Conservation (phyloP, 805 yeast genomes). For the Lachancea sp. region DNA sequence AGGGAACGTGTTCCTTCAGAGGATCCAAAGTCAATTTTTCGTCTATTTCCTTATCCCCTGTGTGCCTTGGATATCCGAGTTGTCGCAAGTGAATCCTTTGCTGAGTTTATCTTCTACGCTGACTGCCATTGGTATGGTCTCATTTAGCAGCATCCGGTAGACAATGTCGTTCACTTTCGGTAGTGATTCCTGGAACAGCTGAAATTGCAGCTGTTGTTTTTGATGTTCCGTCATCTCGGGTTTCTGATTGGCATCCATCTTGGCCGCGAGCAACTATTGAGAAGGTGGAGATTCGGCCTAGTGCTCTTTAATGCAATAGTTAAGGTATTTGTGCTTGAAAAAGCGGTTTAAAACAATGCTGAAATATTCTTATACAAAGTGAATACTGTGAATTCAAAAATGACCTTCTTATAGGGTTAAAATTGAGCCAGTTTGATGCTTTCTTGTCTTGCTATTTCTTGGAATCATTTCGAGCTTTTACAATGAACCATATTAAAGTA, state of each 20-base stretch:
- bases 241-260: slow-evolving; percentile 1
- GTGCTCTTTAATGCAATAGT: no score
- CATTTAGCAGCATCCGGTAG: slow-evolving; percentile 63
- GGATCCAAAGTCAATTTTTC: slow-evolving; percentile 1
- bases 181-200: slow-evolving; percentile 27
- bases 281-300: no score
- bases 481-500: no score
- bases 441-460: no score
- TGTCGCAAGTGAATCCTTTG: background rate
- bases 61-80: slow-evolving; percentile 15
- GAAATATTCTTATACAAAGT: no score
- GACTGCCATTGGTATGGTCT: slow-evolving; percentile 66
- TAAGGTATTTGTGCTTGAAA: no score
- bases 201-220: slow-evolving; percentile 24
- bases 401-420: no score
- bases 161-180: slow-evolving; percentile 48
- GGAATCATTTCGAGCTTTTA: background rate
- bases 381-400: no score
- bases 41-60: background rate
- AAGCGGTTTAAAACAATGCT: no score
- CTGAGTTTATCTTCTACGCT: slow-evolving; percentile 45
- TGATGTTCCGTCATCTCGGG: slow-evolving; percentile 18
- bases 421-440: no score
- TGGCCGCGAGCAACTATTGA: background rate
- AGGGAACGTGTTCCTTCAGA: slow-evolving; percentile 8